Base-by-base conservation (phyloP, 495 filamentous ascomycete genomes). In the Penicillium maclennaniae region DNA sequence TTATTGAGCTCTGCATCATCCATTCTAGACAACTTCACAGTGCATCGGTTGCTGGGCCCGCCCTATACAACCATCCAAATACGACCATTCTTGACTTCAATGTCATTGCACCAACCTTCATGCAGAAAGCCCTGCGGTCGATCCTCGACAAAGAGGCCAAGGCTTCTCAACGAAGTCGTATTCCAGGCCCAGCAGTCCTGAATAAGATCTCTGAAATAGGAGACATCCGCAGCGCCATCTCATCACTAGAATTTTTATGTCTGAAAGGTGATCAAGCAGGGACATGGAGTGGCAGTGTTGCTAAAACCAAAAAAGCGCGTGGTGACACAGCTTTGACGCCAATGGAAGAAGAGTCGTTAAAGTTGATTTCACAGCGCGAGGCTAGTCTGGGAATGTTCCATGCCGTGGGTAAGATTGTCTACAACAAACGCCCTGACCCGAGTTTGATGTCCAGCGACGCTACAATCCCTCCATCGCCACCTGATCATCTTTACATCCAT, bases 351-450 rank as follows among this genome's bases (percentile, higher is more conserved):
- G 83, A 88, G 46, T 87, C 82, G 16, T 67, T 95, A 3, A 78
- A 87, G 56, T 64, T 89, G 41, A 78, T 97, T 4, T 89, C 87
- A 1, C 89, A 92, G 59, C 81, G 95, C 44, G 91, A 96, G 69
- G 81, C 88, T 17, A 92, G 81, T 56, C 75, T 97, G 7, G 92
- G 91, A 1, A 86, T 99, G 51, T 99, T 99, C 62, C 95, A 99
- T 69, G 91, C 95, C 25, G 86, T 99, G 45, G 95, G 92, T 15
- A 96, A 91, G 59, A 87, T 97, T 4, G 82, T 96, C 4, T 92
- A 97, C 69, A 97, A 97, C 70, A 97, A 96, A 63, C 80, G 93
- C 37, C 77, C 83, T 26, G 73, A 75, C 23, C 39, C 58, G 5
- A 61, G 52, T 25, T 48, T 62, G 21, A 20, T 55, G 49, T 48